Base-by-base conservation (phyloP, 495 filamentous ascomycete species). In the Penicillium riverlandense region DNA sequence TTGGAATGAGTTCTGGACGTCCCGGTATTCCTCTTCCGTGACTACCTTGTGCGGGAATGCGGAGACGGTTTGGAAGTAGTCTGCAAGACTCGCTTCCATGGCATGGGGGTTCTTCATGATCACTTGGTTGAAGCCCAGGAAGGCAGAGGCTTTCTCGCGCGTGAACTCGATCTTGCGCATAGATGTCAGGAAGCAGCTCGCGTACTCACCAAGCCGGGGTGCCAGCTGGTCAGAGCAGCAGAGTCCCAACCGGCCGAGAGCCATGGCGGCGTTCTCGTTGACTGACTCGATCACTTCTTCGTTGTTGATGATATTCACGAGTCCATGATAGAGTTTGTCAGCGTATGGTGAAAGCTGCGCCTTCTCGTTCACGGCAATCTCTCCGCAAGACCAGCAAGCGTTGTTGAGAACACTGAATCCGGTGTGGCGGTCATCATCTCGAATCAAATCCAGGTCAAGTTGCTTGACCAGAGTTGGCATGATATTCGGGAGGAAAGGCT, bases 401-500 rank as follows among this genome's bases (percentile, higher is more conserved):
- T 99, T 99, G 75, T 97, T 99, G 45, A 97, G 76, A 12, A 96
- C 91, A 36, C 85, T 84, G 62, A 95, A 97, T 7, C 83, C 82
- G 7, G 79, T 87, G 44, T 80, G 74, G 27, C 84, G 75, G 45
- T 89, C 85, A 38, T 89, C 83, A 40, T 87, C 80, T 7, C 79
- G 65, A 37, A 88, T 79, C 38, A 78, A 68, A 44, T 88, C 84
- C 36, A 97, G 68, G 54, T 97, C 90, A 29, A 99, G 73, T 52
- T 96, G 89, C 44, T 82, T 77, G 53, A 95, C 76, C n/a, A 96
- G 70, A 8, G 87, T 76, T 2, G 89, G 84, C 58, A 95, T 66
- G 36, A 97, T 71, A 32, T 62, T 74, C 3, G 82, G 76, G 27
- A 97, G 67, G 57, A 79, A 86, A 7, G 79, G 77, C 52, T 84